These are phyloP conservation scores for Pseudogymnoascus pannorum DNA, from an alignment of 2,329 filamentous ascomycete species.

Conservation along the genomic window DNA sequence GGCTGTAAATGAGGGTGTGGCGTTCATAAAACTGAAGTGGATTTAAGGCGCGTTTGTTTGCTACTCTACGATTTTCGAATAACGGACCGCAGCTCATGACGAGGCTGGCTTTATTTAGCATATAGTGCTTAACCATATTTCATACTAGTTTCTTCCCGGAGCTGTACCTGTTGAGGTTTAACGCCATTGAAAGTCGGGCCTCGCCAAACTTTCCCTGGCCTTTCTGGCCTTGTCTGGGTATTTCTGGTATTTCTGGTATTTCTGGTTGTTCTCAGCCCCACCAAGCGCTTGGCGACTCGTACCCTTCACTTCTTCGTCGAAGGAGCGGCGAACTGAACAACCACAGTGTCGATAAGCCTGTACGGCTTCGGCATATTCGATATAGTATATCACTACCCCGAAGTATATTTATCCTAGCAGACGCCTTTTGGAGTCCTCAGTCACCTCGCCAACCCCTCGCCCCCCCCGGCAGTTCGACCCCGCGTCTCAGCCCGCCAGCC, in stretches of 20 bases:
- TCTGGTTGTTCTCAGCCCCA: constrained; percentile 1
- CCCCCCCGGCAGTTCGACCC: background rate
- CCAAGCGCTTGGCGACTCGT: constrained; percentile 2
- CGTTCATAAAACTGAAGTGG: background rate
- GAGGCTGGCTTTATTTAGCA: constrained; percentile 5
- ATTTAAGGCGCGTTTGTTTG: background rate
- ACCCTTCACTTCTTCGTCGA: constrained; percentile 2
- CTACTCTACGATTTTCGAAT: background rate
- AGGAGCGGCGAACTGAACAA: constrained; percentile 5
- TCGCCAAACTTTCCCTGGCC: background rate
- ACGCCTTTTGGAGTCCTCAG: background rate
- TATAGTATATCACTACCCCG: constrained; percentile 2
- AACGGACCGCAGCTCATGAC: constrained; percentile 1
- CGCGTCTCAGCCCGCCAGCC: background rate
- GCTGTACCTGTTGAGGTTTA: constrained; percentile 6
- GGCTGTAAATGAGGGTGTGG: background rate
- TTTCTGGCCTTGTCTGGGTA: background rate
- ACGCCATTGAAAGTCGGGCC: background rate
- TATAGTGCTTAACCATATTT: background rate
- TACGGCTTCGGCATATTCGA: background rate
- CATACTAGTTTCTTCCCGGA: background rate
- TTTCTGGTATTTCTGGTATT: constrained; percentile 2
- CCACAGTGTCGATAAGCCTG: constrained; percentile 1
- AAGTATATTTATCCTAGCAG: background rate
- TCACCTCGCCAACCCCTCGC: background rate